Evolutionary conservation across 2,329 filamentous ascomycete species (phyloP).

Genomic region (Xylaria sp.): DNA sequence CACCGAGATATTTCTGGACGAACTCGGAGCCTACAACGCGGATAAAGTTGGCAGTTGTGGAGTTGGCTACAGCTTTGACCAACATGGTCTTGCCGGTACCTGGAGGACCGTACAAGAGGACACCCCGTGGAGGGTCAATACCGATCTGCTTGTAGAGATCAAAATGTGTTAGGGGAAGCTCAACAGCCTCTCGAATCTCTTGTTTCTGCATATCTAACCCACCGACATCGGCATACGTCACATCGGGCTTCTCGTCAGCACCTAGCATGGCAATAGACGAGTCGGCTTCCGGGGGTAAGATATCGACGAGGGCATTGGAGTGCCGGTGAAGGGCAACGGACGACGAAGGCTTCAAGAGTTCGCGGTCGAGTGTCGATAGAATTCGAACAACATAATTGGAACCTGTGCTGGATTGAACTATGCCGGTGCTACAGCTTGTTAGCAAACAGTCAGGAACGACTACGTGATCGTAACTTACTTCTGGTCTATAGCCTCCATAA

Average conservation of each 20-base stretch:
- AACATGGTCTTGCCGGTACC: slow-evolving; percentile 89
- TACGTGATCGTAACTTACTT: slow-evolving; percentile 67
- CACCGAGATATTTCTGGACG: slow-evolving; percentile 97
- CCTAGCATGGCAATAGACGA: slow-evolving; percentile 99
- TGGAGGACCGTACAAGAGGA: slow-evolving; percentile 92
- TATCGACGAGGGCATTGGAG: slow-evolving; percentile 98
- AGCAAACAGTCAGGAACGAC: background rate
- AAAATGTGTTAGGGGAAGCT: slow-evolving; percentile 95
- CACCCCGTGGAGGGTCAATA: slow-evolving; percentile 96
- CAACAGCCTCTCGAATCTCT: slow-evolving; percentile 96
- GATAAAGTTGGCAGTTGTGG: slow-evolving; percentile 97
- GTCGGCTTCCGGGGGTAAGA: slow-evolving; percentile 97
- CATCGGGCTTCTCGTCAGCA: slow-evolving; percentile 94
- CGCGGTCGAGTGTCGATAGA: slow-evolving; percentile 95
- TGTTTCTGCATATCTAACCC: slow-evolving; percentile 99
- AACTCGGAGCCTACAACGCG: slow-evolving; percentile 98
- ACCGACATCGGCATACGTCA: slow-evolving; percentile 97
- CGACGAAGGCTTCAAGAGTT: slow-evolving; percentile 96
- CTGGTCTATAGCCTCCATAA: slow-evolving; percentile 99
- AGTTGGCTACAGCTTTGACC: slow-evolving; percentile 97
- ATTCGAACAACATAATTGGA: slow-evolving; percentile 99
- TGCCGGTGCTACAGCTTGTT: slow-evolving; percentile 74
- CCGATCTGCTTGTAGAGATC: slow-evolving; percentile 99
- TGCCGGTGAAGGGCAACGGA: slow-evolving; percentile 97
- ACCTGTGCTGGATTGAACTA: slow-evolving; percentile 96